These are phyloP conservation scores for Sarocladiaceae sp. DNA, from an alignment of 2,329 filamentous ascomycete species.

Conservation along the genomic window DNA sequence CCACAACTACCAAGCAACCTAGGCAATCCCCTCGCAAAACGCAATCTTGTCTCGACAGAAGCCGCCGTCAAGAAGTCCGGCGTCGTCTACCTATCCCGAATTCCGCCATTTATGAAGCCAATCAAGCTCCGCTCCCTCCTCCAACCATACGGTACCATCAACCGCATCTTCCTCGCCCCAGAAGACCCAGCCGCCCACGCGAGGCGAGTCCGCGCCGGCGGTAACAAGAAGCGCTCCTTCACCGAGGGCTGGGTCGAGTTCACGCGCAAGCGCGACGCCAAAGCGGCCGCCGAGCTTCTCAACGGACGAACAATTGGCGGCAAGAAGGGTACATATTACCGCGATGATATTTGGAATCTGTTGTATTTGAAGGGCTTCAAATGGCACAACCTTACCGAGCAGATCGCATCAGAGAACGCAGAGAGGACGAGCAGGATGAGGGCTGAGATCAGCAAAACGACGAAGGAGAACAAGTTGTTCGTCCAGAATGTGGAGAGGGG, in stretches of 20 bases:
- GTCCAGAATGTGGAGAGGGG: constrained; percentile 73
- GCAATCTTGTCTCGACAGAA: constrained; percentile 63
- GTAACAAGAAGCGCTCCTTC: constrained; percentile 80
- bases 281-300: constrained; percentile 68
- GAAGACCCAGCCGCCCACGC: constrained; percentile 66
- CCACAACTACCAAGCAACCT: constrained; percentile 23
- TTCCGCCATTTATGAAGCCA: constrained; percentile 87
- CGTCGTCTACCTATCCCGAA: constrained; percentile 77
- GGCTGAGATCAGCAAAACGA: constrained; percentile 71
- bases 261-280: constrained; percentile 68
- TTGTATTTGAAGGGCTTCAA: constrained; percentile 81
- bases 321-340: constrained; percentile 79
- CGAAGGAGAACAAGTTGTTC: constrained; percentile 78
- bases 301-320: constrained; percentile 77
- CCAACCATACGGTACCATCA: constrained; percentile 69
- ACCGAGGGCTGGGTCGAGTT: constrained; percentile 89
- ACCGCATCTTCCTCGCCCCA: constrained; percentile 74
- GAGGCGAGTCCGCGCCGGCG: constrained; percentile 65
- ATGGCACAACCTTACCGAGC: constrained; percentile 71
- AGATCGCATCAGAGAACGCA: constrained; percentile 78
- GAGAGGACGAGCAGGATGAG: constrained; percentile 72
- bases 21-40: constrained; percentile 50
- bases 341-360: constrained; percentile 83
- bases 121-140: constrained; percentile 71
- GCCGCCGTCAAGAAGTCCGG: constrained; percentile 68